Conservation (phyloP, 2,329 filamentous ascomycete species). For the Aspergillus uvarum region DNA sequence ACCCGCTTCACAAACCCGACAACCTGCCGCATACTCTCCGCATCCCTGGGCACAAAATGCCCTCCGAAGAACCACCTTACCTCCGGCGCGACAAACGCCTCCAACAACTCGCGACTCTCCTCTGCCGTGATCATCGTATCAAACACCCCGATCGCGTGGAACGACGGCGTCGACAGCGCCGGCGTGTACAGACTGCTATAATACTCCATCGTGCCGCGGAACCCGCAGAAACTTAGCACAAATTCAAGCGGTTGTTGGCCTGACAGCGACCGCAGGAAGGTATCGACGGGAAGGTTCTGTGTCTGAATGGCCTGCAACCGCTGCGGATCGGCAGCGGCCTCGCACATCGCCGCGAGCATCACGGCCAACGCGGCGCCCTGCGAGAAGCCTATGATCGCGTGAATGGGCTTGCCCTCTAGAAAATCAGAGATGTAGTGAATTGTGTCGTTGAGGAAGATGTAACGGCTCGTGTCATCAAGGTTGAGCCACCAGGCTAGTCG, state of each 20-base stretch:
- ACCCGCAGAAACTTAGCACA: background rate
- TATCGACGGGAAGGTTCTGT: background rate
- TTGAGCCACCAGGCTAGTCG: conserved; percentile 14
- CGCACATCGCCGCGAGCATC: conserved; percentile 12
- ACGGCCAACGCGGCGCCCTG: conserved; percentile 9
- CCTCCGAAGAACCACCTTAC: background rate
- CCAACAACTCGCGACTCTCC: background rate
- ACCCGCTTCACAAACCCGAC: background rate
- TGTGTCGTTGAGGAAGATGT: conserved; percentile 11
- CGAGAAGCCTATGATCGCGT: conserved; percentile 12
- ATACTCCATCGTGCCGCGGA: conserved; percentile 1
- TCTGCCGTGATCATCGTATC: background rate
- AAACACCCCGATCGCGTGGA: background rate
- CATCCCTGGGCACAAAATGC: conserved; percentile 30
- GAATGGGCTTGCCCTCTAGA: conserved; percentile 9
- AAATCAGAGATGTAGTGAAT: conserved; percentile 6
- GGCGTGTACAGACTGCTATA: conserved; percentile 6
- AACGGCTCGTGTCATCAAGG: conserved; percentile 8
- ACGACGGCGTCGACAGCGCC: background rate
- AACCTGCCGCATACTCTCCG: background rate
- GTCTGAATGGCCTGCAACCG: conserved; percentile 9
- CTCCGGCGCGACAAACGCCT: background rate
- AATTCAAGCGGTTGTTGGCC: background rate
- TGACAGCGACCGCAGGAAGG: background rate
- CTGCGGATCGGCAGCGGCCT: conserved; percentile 5